Conservation (phyloP, 2,329 filamentous ascomycete genomes). For the Stachybotrys chartarum region DNA sequence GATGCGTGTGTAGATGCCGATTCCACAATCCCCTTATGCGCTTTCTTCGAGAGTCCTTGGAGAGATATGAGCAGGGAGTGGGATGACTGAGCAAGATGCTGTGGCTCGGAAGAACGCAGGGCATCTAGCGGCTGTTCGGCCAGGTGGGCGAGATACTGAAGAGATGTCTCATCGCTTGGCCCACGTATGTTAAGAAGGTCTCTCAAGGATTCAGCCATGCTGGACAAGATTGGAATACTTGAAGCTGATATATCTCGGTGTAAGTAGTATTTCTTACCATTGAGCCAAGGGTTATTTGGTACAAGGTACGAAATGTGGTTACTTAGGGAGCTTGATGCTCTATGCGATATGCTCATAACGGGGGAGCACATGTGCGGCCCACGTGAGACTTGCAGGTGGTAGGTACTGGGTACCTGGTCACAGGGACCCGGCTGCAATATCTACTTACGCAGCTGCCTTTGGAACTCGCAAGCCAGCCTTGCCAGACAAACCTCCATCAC, state of each 20-base stretch:
- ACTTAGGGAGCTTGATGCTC: too few relatives aligned
- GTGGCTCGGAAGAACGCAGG: constrained; percentile 67
- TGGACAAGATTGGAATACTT: background rate
- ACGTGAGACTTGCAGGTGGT: background rate
- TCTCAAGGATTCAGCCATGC: constrained; percentile 29
- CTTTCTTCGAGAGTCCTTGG: constrained; percentile 83
- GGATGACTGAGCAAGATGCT: constrained; percentile 70
- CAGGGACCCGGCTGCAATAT: too few relatives aligned
- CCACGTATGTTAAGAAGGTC: constrained; percentile 24
- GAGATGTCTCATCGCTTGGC: constrained; percentile 42
- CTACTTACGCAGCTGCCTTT: too few relatives aligned
- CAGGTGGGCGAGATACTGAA: constrained; percentile 69
- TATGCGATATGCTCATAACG: background rate
- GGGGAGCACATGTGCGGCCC: background rate
- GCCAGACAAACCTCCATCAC: too few relatives aligned
- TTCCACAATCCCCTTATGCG: constrained; percentile 75
- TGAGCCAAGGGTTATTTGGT: too few relatives aligned
- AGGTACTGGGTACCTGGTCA: background rate
- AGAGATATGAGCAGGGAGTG: constrained; percentile 77
- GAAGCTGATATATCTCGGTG: too few relatives aligned
- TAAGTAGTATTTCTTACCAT: too few relatives aligned
- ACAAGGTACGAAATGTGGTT: too few relatives aligned
- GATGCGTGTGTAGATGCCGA: constrained; percentile 73
- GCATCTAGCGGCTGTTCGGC: constrained; percentile 69
- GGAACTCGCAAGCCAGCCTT: too few relatives aligned